phyloP scores from a whole-genome alignment of 805 yeast genomes.

The Starmera dryadoides region DNA sequence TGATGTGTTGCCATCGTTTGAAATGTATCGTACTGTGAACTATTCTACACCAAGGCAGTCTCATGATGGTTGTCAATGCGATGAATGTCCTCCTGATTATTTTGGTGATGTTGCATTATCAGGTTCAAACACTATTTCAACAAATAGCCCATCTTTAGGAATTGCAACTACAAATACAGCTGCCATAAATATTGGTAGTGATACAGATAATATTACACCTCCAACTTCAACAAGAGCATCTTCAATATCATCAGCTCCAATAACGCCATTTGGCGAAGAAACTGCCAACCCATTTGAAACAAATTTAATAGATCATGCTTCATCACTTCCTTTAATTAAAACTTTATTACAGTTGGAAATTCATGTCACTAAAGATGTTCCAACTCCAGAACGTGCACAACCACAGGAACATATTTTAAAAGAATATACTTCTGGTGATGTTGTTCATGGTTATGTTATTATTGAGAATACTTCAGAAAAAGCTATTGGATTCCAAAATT shows the following conservation, averaged over 20 bases:
- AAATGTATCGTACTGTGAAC: slow-evolving; percentile 48
- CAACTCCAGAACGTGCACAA: slow-evolving; percentile 36
- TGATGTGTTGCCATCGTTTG: slow-evolving; percentile 63
- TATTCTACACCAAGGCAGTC: slow-evolving; percentile 34
- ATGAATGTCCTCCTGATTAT: slow-evolving; percentile 28
- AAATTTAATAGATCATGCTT: slow-evolving; percentile 44
- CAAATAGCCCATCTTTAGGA: not conserved
- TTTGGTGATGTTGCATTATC: slow-evolving; percentile 7
- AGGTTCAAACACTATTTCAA: not conserved
- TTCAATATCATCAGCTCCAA: not conserved
- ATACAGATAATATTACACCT: not conserved
- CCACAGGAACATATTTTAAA: slow-evolving; percentile 26
- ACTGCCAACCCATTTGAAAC: slow-evolving; percentile 21
- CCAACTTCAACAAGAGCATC: not conserved
- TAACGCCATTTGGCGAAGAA: not conserved
- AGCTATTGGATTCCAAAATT: slow-evolving; percentile 50
- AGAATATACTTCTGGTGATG: slow-evolving; percentile 51
- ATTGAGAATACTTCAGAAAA: slow-evolving; percentile 33
- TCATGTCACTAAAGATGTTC: slow-evolving; percentile 44
- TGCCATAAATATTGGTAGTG: not conserved
- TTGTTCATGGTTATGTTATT: slow-evolving; percentile 40
- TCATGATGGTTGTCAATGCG: slow-evolving; percentile 15
- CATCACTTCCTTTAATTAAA: slow-evolving; percentile 30
- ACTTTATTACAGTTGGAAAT: slow-evolving; percentile 41
- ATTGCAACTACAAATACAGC: not conserved